Base-by-base conservation (phyloP, 768 basidiomycete species). In the Suillus variegatus region DNA sequence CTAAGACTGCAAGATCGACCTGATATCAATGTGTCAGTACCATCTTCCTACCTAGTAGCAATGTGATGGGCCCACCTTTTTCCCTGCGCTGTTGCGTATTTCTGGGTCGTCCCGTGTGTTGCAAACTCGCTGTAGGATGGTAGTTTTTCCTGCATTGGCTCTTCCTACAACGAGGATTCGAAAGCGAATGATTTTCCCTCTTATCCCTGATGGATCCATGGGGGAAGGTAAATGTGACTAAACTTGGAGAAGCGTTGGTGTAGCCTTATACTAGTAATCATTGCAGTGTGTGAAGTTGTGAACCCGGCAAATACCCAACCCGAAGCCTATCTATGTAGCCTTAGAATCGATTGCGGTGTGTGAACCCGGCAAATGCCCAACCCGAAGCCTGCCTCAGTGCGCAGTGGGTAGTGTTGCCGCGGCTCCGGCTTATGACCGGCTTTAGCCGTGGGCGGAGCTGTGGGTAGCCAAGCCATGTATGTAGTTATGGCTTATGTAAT, bases 121-220 rank as follows among this genome's bases (percentile, higher is more conserved):
- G 67, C 79, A 80, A 12, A 82, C 73, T 58, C 72, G 73, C 66
- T 79, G 73, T 20, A 81, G 70, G 32, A 82, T 69, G 0, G 81
- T 82, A 0, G 80, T 82, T 66, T 82, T 82, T 0, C 81, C 81
- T 1, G 79, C 74, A 61, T 81, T 80, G 1, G 78, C 76, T 61
- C 76, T 73, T 5, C 81, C 81, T n/a, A 82, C 78, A 18, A 81
- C 69, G 54, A 82, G 77, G 36, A 81, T 73, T 6, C 80, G 76
- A 54, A 82, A 81, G 49, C 69, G 74, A 1, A 16, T 22, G 46
- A 66, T 56, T 41, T 28, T 56, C 9, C 44, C 0, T 44, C 36
- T 69, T 20, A 68, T 35, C 0, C 2, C 2, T n/a, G 67, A 44
- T 16, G 58, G 6, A 12, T 54, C 47, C 60, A 61, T 61, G 22